Conservation (phyloP, 163 green algal genomes). For the Chlamydomonas reinhardtii region DNA sequence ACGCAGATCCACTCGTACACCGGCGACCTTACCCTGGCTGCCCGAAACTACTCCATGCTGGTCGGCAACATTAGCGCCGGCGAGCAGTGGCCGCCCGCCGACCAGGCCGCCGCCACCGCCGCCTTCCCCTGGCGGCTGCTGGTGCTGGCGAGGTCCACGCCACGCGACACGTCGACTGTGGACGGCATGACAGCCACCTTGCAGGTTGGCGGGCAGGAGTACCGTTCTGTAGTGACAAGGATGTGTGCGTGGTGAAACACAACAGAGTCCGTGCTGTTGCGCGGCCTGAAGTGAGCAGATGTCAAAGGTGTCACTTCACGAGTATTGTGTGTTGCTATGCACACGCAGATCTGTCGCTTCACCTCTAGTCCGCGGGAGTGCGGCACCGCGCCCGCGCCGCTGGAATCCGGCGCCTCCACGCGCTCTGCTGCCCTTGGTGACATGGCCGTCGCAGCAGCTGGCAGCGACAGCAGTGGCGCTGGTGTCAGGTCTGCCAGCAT, state of each 20-base stretch:
- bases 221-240: too few species aligned
- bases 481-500: not conserved
- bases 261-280: too few species aligned
- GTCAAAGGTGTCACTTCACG: too few species aligned
- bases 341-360: not conserved
- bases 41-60: conserved; percentile 29
- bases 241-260: too few species aligned
- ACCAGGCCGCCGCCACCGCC: not conserved
- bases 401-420: not conserved
- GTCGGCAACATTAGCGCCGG: not conserved
- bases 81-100: conserved; percentile 5
- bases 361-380: not conserved
- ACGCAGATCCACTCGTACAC: conserved; percentile 27
- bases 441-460: too few species aligned
- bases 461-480: not conserved
- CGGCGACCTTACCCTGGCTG: not conserved
- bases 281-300: too few species aligned
- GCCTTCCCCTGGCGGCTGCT: not conserved
- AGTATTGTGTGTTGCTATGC: too few species aligned
- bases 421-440: not conserved
- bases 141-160: not conserved
- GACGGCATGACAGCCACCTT: not conserved
- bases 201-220: not conserved
- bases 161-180: not conserved
- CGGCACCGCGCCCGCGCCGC: not conserved